Evolutionary conservation across 768 basidiomycete species (phyloP).

Genomic region (Hypsizygus marmoreus): DNA sequence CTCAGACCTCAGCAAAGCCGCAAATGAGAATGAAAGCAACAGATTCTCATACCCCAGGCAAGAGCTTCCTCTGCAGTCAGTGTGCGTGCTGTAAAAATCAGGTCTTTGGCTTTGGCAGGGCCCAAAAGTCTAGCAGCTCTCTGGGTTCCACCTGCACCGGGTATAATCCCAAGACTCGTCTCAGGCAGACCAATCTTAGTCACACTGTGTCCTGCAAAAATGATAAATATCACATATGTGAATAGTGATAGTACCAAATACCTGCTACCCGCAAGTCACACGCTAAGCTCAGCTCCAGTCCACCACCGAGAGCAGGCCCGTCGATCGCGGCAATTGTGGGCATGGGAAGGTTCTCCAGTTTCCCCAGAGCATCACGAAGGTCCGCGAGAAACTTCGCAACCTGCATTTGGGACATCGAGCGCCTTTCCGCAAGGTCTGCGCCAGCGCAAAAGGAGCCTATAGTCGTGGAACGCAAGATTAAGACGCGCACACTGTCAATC

Average conservation of each 20-base stretch:
- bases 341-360: constrained; percentile 81
- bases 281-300: constrained; percentile 82
- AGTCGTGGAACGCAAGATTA: constrained; percentile 82
- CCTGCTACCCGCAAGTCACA: constrained; percentile 92
- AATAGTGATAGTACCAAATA: constrained; percentile 32
- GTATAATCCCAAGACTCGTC: constrained; percentile 77
- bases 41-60: constrained; percentile 57
- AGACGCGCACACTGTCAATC: constrained; percentile 61
- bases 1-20: constrained; percentile 9
- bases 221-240: neutral
- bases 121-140: constrained; percentile 78
- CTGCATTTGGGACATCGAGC: constrained; percentile 75
- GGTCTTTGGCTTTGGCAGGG: constrained; percentile 77
- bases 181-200: constrained; percentile 91
- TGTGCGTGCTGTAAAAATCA: constrained; percentile 81
- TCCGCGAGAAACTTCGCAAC: constrained; percentile 78
- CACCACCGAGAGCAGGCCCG: constrained; percentile 92
- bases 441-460: constrained; percentile 88
- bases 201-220: constrained; percentile 54
- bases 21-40: neutral
- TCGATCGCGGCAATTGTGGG: constrained; percentile 94
- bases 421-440: constrained; percentile 84
- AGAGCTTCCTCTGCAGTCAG: constrained; percentile 68
- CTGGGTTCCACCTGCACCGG: constrained; percentile 90
- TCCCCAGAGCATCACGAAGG: constrained; percentile 68